Evolutionary conservation across 2,329 filamentous ascomycete genomes (phyloP).

Genomic region (Fusarium vanettenii): DNA sequence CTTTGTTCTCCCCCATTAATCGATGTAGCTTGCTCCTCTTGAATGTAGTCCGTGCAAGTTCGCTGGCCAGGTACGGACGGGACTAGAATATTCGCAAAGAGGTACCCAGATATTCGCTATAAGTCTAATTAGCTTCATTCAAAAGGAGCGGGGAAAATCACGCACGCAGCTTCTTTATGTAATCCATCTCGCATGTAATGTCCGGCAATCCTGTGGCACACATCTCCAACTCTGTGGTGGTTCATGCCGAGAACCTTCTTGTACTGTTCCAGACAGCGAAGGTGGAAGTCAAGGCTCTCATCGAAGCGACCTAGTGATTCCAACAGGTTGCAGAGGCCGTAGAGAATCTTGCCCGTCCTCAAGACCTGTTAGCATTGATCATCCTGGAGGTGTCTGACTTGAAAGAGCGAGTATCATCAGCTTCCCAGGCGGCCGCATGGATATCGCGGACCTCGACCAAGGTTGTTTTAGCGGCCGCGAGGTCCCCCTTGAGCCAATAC

Average conservation of each 20-base stretch:
- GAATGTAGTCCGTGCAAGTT: not conserved
- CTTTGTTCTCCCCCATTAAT: not conserved
- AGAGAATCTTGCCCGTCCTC: not conserved
- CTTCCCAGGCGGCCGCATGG: not conserved
- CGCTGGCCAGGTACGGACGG: not conserved
- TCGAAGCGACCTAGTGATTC: not conserved
- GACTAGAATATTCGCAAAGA: not conserved
- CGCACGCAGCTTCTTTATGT: not conserved
- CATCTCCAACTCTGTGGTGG: not conserved
- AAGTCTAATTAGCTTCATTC: no score
- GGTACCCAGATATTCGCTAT: not conserved
- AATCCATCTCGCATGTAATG: not conserved
- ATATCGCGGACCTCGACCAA: not conserved
- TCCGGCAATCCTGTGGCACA: not conserved
- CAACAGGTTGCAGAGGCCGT: not conserved
- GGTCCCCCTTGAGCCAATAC: not conserved
- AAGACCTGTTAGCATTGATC: not conserved
- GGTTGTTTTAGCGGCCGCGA: not conserved
- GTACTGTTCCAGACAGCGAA: not conserved
- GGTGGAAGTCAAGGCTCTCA: not conserved
- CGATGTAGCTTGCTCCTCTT: not conserved
- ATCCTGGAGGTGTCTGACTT: not conserved
- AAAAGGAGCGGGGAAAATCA: no score
- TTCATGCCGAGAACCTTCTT: not conserved
- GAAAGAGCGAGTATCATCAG: not conserved